Evolutionary conservation across 2,329 filamentous ascomycete species (phyloP), one percentile per base, ranked within the genome.

Genomic region (Apiospora koreana): DNA sequence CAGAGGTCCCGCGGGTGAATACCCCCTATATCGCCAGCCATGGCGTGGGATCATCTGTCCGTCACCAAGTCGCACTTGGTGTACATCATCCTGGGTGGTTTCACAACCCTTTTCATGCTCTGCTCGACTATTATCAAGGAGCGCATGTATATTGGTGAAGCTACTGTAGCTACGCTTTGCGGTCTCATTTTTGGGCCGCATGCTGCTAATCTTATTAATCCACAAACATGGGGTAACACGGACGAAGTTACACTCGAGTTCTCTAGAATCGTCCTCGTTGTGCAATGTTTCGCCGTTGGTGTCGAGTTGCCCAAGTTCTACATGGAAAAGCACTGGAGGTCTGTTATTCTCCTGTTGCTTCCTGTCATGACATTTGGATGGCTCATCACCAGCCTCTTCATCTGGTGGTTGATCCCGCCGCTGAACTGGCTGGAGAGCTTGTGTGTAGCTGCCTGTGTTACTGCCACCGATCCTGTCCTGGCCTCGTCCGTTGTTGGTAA

Each of bases 101-200:
- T 99, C 85, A 99, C 96, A 75, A 94, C 93, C 72, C 86, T 99
- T 77, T 99, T 99, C 85, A 99, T 99, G 96, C 87, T 99, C 71
- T 97, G 94, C 82, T 99, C 96, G 71, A 94, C 97, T 69, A 91
- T 98, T 79, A 97, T 99, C 84, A 99, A 99, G 86, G 96, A 99
- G 86, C 93, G 93, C 81, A 88, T 98, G 79, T 99, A 99, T 85
- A 99, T 99, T 81, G 96, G 96, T 79, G 96, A 99, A 87, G 96
- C 96, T 67, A 98, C 96, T 1, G 94, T 99, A 62, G 94, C 94
- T 67, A 97, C 94, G 2, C 83, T 97, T 66, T 94, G 93, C 78
- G 94, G 94, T 74, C 91, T 97, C 80, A 94, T 96, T 76, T 97
- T 97, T 77, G 94, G 94, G 0, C 94, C 94, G 21, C 91, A 94